These are phyloP conservation scores for Paramecium sexaurelia DNA, from an alignment of 73 alveolate genomes.

Conservation along the genomic window DNA sequence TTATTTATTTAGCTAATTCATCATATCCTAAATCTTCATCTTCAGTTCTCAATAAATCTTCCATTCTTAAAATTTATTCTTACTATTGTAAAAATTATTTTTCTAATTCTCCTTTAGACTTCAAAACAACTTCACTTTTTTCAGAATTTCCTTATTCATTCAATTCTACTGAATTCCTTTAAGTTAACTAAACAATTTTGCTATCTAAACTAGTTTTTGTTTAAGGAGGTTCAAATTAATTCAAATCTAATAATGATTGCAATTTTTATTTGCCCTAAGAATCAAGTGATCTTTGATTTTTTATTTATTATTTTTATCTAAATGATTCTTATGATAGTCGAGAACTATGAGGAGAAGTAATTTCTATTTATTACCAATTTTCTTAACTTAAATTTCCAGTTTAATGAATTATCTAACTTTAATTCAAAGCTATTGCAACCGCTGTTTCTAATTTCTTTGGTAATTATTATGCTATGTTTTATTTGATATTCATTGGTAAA, in stretches of 20 bases:
- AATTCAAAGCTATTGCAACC: neutral
- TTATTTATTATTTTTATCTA: neutral
- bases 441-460: slow-evolving; percentile 6
- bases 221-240: neutral
- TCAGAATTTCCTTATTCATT: neutral
- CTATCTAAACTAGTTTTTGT: slow-evolving; percentile 21
- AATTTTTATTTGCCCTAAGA: slow-evolving; percentile 6
- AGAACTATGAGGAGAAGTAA: neutral
- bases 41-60: neutral
- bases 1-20: neutral
- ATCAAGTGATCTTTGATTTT: neutral
- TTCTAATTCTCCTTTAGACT: slow-evolving; percentile 24
- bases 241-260: neutral
- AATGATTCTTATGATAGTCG: slow-evolving; percentile 6
- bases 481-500: neutral
- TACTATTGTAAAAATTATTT: neutral
- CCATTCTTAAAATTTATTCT: neutral
- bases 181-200: neutral
- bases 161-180: neutral
- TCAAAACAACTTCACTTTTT: neutral
- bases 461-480: neutral
- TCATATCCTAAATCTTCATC: slow-evolving; percentile 35
- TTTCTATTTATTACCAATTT: neutral
- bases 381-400: neutral
- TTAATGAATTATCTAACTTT: neutral